Evolutionary conservation across 2,329 filamentous ascomycete species (phyloP), one percentile per base, ranked within the genome.

Genomic region (Colletotrichum sp.): DNA sequence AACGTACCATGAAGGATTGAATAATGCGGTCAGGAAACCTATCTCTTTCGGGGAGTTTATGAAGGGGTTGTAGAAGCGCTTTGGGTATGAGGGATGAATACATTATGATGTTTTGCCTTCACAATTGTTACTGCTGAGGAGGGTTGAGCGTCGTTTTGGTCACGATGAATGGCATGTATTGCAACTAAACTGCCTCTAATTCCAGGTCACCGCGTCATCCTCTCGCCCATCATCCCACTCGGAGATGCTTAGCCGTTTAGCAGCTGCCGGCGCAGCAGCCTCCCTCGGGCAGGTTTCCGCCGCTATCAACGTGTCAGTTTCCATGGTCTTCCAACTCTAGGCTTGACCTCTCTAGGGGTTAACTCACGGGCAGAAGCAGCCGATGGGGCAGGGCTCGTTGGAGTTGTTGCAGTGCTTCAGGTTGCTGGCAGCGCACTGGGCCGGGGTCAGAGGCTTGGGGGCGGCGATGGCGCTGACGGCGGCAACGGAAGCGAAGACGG

Each of bases 21-120:
- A 95, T 71, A 98, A 98, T 88, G 96, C 96, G 13, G 96, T 98
- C 76, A 90, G 94, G 83, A 98, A 98, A 83, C 95, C 95, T 4
- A 92, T 98, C 77, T 94, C 94, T 10, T 83, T 98, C 83, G 89
- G 91, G 76, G 96, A 98, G 83, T 90, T 98, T 80, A 85, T 98
- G 88, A 89, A 87, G 71, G 93, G 91, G 5, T 81, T 96, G 73
- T 94, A 60, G 36, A 21, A 21, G 28, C 34, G 28, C 32, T 60
- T 34, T 43, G n/a, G 38, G 16, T 32, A 21, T 55, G 30, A 36
- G 48, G 43, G 28, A 70, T 36, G 26, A 56, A 72, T 62, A 26
- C n/a, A 48, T 12, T 8, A 43, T 43, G 26, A 32, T 13, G 28
- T 15, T 48, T 30, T 12, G 6, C 28, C 26, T 32, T 66, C 66